Evolutionary conservation across 2,329 filamentous ascomycete species (phyloP), one percentile per base, ranked within the genome.

Genomic region (Hyphodiscus sp.): DNA sequence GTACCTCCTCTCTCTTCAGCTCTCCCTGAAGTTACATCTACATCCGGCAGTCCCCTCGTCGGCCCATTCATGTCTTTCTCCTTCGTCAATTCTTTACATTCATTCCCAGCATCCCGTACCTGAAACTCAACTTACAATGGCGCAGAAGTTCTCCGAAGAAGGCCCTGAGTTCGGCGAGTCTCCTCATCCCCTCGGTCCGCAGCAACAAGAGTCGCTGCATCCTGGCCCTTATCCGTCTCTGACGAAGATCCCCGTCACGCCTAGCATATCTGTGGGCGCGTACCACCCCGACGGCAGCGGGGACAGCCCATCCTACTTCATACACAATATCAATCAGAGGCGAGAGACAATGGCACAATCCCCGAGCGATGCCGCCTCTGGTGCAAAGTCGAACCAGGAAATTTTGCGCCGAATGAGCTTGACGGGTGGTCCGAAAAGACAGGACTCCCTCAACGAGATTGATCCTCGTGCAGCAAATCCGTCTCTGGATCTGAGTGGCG

Each of bases 401-500:
- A 71, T 74, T 41, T 62, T 77, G 50, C 71, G 71, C 20, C 69
- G 71, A 49, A 70, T 77, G 65, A 76, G 73, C 62, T 63, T 71
- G 55, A 64, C 68, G 50, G 23, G 38, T 18, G 45, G 49, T 19
- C 49, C 20, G 15, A 47, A 59, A 43, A 59, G 55, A 51, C 47
- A 52, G 45, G 58, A 81, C 61, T 80, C 79, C 38, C 68, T 84
- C 50, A 71, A 75, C 23, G 79, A 83, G 50, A 76, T 82, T 57
- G 67, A 69, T 60, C 67, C 67, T n/a, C 74, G 76, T 62, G 73
- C 75, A 52, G 75, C 75, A 52, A 78, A 81, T 60, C 81, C 81
- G 9, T 76, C 80, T 55, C 68, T 85, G 45, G 71, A 73, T 29
- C 71, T 86, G 49, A 83, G 75, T 58, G 82, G 82, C n/a, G 83